These are phyloP conservation scores for rapeseed (Brassica napus) DNA, from an alignment of 345 rosid genomes.

Conservation along the genomic window DNA sequence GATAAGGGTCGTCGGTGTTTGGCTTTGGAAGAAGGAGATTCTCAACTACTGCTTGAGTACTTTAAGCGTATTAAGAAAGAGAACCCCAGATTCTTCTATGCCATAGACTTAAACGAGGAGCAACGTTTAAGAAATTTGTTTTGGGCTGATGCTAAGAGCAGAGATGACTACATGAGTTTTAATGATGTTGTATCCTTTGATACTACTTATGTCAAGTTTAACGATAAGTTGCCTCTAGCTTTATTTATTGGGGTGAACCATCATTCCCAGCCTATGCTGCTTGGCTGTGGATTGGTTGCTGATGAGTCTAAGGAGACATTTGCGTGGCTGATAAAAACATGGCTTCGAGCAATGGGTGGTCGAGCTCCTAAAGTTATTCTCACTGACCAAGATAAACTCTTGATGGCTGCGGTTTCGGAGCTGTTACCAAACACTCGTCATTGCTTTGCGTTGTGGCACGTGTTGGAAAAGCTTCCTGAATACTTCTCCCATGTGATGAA, in stretches of 20 bases:
- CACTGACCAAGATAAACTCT: slow-evolving; percentile 48
- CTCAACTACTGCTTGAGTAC: slow-evolving; percentile 48
- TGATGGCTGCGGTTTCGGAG: slow-evolving; percentile 43
- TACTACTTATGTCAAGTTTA: slow-evolving; percentile 49
- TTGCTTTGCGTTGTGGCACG: slow-evolving; percentile 50
- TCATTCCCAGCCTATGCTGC: slow-evolving; percentile 50
- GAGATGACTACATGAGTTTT: slow-evolving; percentile 47
- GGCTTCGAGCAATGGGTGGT: slow-evolving; percentile 55
- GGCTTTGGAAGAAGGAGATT: slow-evolving; percentile 49
- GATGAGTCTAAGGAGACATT: slow-evolving; percentile 47
- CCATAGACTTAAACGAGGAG: slow-evolving; percentile 49
- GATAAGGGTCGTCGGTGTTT: slow-evolving; percentile 42
- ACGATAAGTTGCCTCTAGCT: slow-evolving; percentile 50
- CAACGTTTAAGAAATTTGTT: slow-evolving; percentile 47
- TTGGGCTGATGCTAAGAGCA: slow-evolving; percentile 54
- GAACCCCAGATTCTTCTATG: slow-evolving; percentile 49
- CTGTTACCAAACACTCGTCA: slow-evolving; percentile 49
- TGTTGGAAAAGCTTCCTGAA: slow-evolving; percentile 51
- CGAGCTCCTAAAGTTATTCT: slow-evolving; percentile 48
- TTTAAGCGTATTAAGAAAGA: slow-evolving; percentile 54
- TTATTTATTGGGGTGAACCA: slow-evolving; percentile 51
- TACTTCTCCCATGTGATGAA: slow-evolving; percentile 46
- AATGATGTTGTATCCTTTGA: slow-evolving; percentile 51
- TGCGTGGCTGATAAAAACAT: slow-evolving; percentile 48
- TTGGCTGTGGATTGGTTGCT: slow-evolving; percentile 53